Conservation (phyloP, 169 alveolate genomes). For the Eimeria sp. region DNA sequence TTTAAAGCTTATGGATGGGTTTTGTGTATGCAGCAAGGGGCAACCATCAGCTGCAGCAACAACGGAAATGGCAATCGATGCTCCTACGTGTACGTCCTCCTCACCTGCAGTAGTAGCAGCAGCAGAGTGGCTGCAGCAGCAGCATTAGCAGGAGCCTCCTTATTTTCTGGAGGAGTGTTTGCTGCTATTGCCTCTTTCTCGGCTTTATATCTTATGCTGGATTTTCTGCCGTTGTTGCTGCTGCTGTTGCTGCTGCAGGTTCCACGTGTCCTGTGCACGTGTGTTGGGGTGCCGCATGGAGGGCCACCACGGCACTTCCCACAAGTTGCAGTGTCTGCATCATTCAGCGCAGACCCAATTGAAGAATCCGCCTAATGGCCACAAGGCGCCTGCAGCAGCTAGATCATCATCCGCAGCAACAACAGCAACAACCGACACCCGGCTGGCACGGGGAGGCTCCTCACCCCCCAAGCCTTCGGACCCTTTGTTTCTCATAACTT, state of each 20-base stretch:
- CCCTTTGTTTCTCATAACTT: not conserved
- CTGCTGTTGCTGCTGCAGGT: slow-evolving; percentile 76
- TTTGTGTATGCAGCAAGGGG: slow-evolving; percentile 74
- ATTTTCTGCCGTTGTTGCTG: not conserved
- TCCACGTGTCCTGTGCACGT: slow-evolving; percentile 76
- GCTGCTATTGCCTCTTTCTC: not conserved
- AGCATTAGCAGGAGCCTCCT: not conserved
- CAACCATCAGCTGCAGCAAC: slow-evolving; percentile 66
- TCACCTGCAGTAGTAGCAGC: slow-evolving; percentile 6
- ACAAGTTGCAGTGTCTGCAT: slow-evolving; percentile 22
- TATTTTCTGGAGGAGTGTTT: not conserved
- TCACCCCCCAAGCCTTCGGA: not conserved
- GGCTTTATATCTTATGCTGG: too few relatives aligned
- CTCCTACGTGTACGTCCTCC: slow-evolving; percentile 63
- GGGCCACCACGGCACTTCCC: slow-evolving; percentile 54
- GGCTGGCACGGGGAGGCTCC: not conserved
- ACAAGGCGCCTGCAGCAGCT: slow-evolving; percentile 32
- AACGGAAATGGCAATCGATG: slow-evolving; percentile 73
- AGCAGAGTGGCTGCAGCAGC: slow-evolving; percentile 26
- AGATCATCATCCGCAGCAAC: not conserved
- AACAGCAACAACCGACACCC: too few relatives aligned
- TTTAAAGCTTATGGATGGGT: not conserved
- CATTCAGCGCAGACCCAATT: slow-evolving; percentile 3
- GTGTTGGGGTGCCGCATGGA: slow-evolving; percentile 78
- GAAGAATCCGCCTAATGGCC: not conserved